Evolutionary conservation across 768 basidiomycete species (phyloP), one percentile per base, ranked within the genome.

Genomic region (Suillus plorans): DNA sequence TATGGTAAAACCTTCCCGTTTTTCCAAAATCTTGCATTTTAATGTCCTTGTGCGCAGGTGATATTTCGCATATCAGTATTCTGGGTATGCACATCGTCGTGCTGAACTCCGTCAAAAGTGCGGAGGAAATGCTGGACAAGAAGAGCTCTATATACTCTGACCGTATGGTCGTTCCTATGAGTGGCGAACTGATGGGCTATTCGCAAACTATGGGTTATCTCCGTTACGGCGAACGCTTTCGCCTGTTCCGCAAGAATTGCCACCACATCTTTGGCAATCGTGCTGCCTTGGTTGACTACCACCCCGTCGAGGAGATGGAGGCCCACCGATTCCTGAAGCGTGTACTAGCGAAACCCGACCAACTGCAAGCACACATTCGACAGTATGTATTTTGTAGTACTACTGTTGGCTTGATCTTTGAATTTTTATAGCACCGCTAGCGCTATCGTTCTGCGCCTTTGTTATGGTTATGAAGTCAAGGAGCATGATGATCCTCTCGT

Each of bases 131-230:
- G 25, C 75, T 88, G 25, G 85, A 86, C 49, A 85, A 80, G 69
- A 79, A 84, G 58, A 81, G 85, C 61, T 69, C 80, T n/a, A 83
- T 84, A 55, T 86, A 85, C 68, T 86, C 85, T 18, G 70, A 9
- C 61, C 71, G 10, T 14, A 12, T 2, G 57, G 37, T 18, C 25
- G 62, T 25, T 18, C n/a, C 18, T 60, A 61, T 9, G 62, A 61
- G 1, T 6, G 70, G 71, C 65, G 39, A 36, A 66, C 63, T 73
- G 41, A 64, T 65, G 79, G 68, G 67, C 0, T 59, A 61, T 47
- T 1, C 3, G 1, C 56, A 67, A 7, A 57, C 12, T 14, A 34
- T 70, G 22, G 6, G 60, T 14, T 74, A 69, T 3, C 34, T 49
- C 0, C n/a, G 65, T 25, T 49, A 66, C 49, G 56, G 45, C 6